Evolutionary conservation across 2,329 filamentous ascomycete species (phyloP), one percentile per base, ranked within the genome.

Genomic region (Madurella fahalii): DNA sequence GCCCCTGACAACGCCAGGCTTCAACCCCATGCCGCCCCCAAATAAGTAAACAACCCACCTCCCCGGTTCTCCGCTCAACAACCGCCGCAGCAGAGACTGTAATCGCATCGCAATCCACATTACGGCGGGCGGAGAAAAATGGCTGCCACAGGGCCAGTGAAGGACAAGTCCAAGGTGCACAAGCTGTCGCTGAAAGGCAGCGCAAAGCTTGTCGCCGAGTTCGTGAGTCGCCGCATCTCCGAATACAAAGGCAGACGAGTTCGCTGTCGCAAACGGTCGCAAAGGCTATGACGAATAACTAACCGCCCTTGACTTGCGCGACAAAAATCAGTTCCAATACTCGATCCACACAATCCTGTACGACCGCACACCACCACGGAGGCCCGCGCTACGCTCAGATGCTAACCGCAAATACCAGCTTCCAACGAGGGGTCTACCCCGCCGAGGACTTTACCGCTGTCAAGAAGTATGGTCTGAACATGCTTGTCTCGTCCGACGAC

Each of bases 401-500:
- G 16, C 52, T 46, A 18, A 54, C 47, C 9, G 17, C 9, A 16
- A n/a, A n/a, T n/a, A n/a, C n/a, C 63, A 93, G 89, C 50, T 96
- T 96, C 73, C 93, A 97, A 72, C 83, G 85, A 67, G 85, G 84
- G 56, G 84, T 88, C 61, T 88, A 99, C 72, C 94, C 94, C 25
- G 90, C 94, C 50, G 94, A 99, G 68, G 94, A 99, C 76, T 99
- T 99, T 70, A 90, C 89, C 63, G 87, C 91, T 40, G 92, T 99
- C 67, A 99, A 99, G 77, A 99, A 99, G 76, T 99, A 99, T 86
- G 94, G 94, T 65, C 83, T 99, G 66, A 97, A 96, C 67, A 96
- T 96, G 91, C 88, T 96, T 65, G 92, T 97, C 49, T 95, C 93
- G 32, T 84, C 91, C 60, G 94, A 99, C 71, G 94, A 97, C 76